A percentile compares a stretch with the other conserved stretches of the same genome.
Evolutionary conservation across 495 filamentous ascomycete species (phyloP).

Genomic region (Entonaema liquescens): DNA sequence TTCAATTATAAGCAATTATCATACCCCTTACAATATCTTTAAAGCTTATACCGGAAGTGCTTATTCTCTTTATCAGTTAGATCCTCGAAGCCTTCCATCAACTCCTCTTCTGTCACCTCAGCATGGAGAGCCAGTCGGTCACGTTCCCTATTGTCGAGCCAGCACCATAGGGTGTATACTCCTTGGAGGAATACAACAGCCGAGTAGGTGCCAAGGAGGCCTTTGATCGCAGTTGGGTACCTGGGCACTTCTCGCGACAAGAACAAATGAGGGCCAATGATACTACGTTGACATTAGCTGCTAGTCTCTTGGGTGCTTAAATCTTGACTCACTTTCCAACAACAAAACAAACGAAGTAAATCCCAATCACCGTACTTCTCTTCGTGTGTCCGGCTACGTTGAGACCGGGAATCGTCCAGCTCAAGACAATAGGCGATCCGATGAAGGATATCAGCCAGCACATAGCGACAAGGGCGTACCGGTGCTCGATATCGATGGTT

Average conservation of each 20-base stretch:
- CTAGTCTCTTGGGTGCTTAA: not conserved
- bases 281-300: slow-evolving; percentile 38
- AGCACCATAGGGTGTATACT: slow-evolving; percentile 36
- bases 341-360: slow-evolving; percentile 46
- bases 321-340: slow-evolving; percentile 30
- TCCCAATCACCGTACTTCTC: slow-evolving; percentile 43
- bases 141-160: slow-evolving; percentile 30
- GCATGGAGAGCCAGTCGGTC: slow-evolving; percentile 23
- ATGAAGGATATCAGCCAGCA: slow-evolving; percentile 60
- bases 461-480: slow-evolving; percentile 61
- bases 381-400: slow-evolving; percentile 49
- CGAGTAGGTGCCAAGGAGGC: slow-evolving; percentile 40
- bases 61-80: slow-evolving; percentile 49
- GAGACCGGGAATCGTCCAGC: slow-evolving; percentile 39
- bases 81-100: slow-evolving; percentile 44
- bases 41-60: slow-evolving; percentile 45
- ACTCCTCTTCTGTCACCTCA: slow-evolving; percentile 28
- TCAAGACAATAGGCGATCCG: slow-evolving; percentile 53
- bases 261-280: slow-evolving; percentile 47
- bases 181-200: slow-evolving; percentile 30
- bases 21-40: not conserved
- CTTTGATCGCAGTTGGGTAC: slow-evolving; percentile 47
- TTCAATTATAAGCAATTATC: not conserved
- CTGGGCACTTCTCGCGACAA: slow-evolving; percentile 41
- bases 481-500: slow-evolving; percentile 50